Conservation (phyloP, 306 rosid genomes). For the Crotalaria pallida region DNA sequence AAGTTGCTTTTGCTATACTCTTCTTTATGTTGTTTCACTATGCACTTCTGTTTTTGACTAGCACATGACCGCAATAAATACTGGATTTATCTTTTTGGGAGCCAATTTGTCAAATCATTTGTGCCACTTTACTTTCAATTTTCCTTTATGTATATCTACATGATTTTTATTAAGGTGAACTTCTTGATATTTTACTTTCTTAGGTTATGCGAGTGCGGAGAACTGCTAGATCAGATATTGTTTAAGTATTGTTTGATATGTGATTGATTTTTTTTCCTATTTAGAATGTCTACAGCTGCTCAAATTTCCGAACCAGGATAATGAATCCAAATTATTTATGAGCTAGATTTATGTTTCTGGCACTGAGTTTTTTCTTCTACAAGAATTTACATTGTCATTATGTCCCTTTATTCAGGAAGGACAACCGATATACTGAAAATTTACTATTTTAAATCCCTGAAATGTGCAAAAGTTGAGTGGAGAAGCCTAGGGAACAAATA, state of each 20-base stretch:
- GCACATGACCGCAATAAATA: background rate
- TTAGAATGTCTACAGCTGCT: background rate
- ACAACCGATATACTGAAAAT: conserved; percentile 92
- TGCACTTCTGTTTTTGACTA: conserved; percentile 13
- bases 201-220: conserved; percentile 99
- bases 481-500: no score
- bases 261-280: background rate
- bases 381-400: conserved; percentile 25
- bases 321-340: background rate
- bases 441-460: no score
- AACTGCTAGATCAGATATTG: conserved; percentile 89
- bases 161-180: background rate
- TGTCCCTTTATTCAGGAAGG: conserved; percentile 61
- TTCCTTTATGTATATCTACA: background rate
- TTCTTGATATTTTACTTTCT: background rate
- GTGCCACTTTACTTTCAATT: background rate
- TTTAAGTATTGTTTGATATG: conserved; percentile 47
- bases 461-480: no score
- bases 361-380: no score
- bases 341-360: conserved; percentile 11
- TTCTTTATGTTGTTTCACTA: conserved; percentile 6
- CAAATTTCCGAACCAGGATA: conserved; percentile 4
- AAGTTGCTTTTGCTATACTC: conserved; percentile 31
- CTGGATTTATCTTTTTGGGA: background rate
- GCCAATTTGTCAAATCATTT: conserved; percentile 20